phyloP scores from a whole-genome alignment of 805 yeast genomes.

The Metschnikowia koreensis region DNA sequence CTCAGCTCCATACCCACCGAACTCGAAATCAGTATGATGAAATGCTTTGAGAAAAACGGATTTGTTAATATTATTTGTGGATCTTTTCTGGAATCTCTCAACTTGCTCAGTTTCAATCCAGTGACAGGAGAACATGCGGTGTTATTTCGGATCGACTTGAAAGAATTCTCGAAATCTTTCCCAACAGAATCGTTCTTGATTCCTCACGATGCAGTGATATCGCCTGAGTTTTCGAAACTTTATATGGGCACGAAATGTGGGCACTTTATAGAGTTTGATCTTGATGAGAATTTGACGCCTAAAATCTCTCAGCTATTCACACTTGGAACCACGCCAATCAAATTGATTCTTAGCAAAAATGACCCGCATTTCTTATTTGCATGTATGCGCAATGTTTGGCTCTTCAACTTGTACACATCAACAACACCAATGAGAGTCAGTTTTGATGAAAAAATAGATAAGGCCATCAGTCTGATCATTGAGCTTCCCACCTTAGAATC shows the following conservation, averaged over 20 bases:
- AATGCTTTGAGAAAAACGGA: background rate
- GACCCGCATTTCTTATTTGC: constrained; percentile 26
- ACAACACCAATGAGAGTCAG: constrained; percentile 29
- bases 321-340: constrained; percentile 29
- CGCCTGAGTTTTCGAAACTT: constrained; percentile 5
- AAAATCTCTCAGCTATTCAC: constrained; percentile 19
- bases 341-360: constrained; percentile 13
- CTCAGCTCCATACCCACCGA: background rate
- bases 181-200: background rate
- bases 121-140: background rate
- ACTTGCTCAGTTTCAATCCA: background rate
- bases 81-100: constrained; percentile 1
- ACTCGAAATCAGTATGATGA: constrained; percentile 4
- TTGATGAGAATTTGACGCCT: constrained; percentile 3
- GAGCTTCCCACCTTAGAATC: constrained; percentile 14
- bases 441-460: constrained; percentile 37
- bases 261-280: constrained; percentile 19
- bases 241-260: constrained; percentile 38
- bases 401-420: constrained; percentile 28
- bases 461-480: constrained; percentile 20
- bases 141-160: background rate
- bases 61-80: constrained; percentile 4
- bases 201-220: constrained; percentile 10
- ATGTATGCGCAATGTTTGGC: constrained; percentile 31
- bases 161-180: background rate